Percentiles rank a stretch among this genome's conserved stretches.
Evolutionary conservation across 2,329 filamentous ascomycete genomes (phyloP).

Genomic region (Curvularia eragrostidis): DNA sequence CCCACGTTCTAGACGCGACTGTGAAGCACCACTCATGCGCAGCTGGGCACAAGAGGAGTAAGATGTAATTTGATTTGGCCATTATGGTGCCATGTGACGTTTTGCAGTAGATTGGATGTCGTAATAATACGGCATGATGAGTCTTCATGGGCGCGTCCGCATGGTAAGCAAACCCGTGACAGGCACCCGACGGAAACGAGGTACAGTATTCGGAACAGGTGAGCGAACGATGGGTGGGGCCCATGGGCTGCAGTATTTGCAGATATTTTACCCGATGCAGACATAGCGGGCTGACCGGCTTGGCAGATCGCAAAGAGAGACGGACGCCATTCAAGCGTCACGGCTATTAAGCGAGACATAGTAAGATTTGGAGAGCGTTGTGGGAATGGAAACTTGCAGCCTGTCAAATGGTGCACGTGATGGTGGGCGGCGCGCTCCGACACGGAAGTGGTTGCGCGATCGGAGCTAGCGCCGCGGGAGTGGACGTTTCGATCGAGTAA

Average conservation of each 20-base stretch:
- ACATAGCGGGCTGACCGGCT: conserved; percentile 8
- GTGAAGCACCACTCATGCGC: not conserved
- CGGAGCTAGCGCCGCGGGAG: conserved; percentile 15
- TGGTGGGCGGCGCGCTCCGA: conserved; percentile 21
- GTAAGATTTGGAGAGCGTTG: conserved; percentile 30
- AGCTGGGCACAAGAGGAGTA: conserved; percentile 18
- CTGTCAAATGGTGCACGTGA: not conserved
- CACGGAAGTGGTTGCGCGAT: conserved; percentile 11
- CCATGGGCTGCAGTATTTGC: conserved; percentile 25
- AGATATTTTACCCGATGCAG: conserved; percentile 27
- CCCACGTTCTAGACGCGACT: conserved; percentile 3
- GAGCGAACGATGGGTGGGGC: conserved; percentile 10
- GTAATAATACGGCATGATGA: conserved; percentile 28
- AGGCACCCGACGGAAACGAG: conserved; percentile 8
- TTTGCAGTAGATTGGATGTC: conserved; percentile 19
- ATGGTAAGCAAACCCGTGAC: conserved; percentile 17
- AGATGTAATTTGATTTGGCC: conserved; percentile 16
- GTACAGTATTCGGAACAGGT: conserved; percentile 6
- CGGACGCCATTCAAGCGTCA: conserved; percentile 14
- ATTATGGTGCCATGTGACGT: conserved; percentile 28
- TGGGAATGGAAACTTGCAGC: conserved; percentile 5
- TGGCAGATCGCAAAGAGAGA: conserved; percentile 15
- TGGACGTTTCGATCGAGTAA: conserved; percentile 31
- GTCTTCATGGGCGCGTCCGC: conserved; percentile 26
- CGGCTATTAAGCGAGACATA: conserved; percentile 36